Evolutionary conservation across 306 rosid species (phyloP).

Genomic region (Potentilla sterilis): DNA sequence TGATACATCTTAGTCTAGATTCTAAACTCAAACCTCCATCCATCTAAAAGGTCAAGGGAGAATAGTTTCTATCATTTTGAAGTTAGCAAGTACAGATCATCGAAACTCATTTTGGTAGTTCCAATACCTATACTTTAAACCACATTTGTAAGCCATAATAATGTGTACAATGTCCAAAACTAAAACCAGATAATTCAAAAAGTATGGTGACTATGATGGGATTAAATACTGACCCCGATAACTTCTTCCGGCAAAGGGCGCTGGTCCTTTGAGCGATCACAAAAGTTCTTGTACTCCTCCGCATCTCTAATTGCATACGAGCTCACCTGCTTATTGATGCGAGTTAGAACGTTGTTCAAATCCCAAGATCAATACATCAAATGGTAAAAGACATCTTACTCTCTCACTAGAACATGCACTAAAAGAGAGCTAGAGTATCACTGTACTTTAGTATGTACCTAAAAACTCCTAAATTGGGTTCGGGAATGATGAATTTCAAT

Average conservation of each 20-base stretch:
- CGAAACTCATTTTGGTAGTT: neutral
- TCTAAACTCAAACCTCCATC: neutral
- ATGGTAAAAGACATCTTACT: neutral
- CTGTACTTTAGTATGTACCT: too few species aligned
- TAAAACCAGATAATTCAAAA: neutral
- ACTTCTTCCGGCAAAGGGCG: constrained; percentile 96
- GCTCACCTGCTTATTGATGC: constrained; percentile 52
- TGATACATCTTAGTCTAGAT: neutral
- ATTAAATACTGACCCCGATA: constrained; percentile 61
- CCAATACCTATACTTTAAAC: neutral
- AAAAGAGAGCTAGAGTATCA: too few species aligned
- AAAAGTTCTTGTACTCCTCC: constrained; percentile 94
- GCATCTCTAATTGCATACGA: constrained; percentile 89
- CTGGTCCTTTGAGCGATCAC: constrained; percentile 93
- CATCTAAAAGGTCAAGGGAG: neutral
- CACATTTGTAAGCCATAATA: constrained; percentile 8
- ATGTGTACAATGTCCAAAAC: neutral
- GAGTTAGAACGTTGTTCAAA: constrained; percentile 1
- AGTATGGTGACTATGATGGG: constrained; percentile 12
- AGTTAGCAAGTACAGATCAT: neutral
- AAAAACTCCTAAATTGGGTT: too few species aligned
- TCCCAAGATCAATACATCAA: constrained; percentile 6
- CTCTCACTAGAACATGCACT: too few species aligned
- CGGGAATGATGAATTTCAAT: neutral
- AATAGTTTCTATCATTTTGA: neutral